Evolutionary conservation across 495 filamentous ascomycete genomes (phyloP).

Genomic region (Penicillium riverlandense): DNA sequence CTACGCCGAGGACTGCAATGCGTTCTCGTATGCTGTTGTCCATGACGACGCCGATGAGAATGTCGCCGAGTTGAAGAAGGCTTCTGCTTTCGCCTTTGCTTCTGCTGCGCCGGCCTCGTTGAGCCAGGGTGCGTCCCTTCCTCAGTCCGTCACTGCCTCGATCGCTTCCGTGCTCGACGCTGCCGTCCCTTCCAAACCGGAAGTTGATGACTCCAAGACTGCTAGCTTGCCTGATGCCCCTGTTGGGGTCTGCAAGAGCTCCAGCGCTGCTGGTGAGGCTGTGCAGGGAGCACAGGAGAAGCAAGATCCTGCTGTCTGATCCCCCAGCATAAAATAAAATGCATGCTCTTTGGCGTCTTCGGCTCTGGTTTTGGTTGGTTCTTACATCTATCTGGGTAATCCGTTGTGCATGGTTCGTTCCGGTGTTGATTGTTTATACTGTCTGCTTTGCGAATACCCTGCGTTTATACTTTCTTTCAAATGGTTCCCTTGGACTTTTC

Average conservation of each 20-base stretch:
- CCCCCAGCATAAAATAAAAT: not conserved
- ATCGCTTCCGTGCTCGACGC: conserved; percentile 27
- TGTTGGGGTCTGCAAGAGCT: conserved; percentile 60
- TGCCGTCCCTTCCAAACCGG: conserved; percentile 7
- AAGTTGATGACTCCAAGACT: not conserved
- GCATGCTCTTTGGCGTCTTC: conserved; percentile 8
- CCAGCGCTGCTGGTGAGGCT: conserved; percentile 46
- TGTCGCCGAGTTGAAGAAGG: conserved; percentile 12
- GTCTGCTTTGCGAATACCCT: too few species aligned
- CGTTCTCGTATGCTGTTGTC: conserved; percentile 50
- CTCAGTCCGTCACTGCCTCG: conserved; percentile 10
- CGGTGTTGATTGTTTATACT: too few species aligned
- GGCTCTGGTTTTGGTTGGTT: conserved; percentile 1
- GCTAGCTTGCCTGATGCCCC: conserved; percentile 8
- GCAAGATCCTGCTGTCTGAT: conserved; percentile 1
- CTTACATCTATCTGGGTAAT: not conserved
- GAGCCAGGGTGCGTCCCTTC: conserved; percentile 1
- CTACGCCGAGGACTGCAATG: conserved; percentile 62
- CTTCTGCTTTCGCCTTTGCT: not conserved
- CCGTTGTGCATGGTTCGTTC: not conserved
- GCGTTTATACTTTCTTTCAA: not conserved
- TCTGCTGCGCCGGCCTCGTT: conserved; percentile 1
- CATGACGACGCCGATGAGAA: conserved; percentile 47
- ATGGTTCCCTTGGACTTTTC: too few species aligned
- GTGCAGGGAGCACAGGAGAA: not conserved